Evolutionary conservation across 495 filamentous ascomycete genomes (phyloP).

Genomic region (Niebla homalea): DNA sequence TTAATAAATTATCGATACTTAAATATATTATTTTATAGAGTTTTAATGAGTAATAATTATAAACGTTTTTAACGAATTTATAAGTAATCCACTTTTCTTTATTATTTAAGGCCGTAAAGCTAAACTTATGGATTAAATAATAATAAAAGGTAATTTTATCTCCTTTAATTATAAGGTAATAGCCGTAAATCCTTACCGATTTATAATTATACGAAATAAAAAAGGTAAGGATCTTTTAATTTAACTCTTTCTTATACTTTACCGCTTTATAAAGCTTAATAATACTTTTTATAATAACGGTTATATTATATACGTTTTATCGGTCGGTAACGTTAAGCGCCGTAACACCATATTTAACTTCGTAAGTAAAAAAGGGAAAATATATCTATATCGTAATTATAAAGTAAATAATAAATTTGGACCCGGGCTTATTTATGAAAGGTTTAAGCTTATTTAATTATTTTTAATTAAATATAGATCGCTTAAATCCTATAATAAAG

Average conservation of each 20-base stretch:
- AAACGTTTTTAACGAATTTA: conserved; percentile 24
- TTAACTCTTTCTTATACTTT: conserved; percentile 23
- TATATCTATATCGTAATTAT: conserved; percentile 28
- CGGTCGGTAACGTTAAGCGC: conserved; percentile 26
- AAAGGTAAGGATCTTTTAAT: conserved; percentile 30
- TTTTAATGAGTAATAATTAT: conserved; percentile 26
- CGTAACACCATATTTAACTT: conserved; percentile 24
- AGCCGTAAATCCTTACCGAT: conserved; percentile 25
- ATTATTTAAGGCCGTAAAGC: conserved; percentile 17
- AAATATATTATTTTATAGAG: conserved; percentile 21
- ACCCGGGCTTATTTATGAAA: conserved; percentile 21
- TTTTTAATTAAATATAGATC: conserved; percentile 25
- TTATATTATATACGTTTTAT: conserved; percentile 29
- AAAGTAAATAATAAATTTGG: conserved; percentile 17
- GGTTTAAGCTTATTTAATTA: conserved; percentile 26
- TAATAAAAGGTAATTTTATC: conserved; percentile 22
- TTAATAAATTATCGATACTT: conserved; percentile 25
- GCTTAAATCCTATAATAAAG: conserved; percentile 21
- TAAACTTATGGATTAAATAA: conserved; percentile 9
- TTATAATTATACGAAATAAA: conserved; percentile 30
- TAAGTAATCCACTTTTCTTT: conserved; percentile 26
- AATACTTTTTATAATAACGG: conserved; percentile 24
- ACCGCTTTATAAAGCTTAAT: conserved; percentile 24
- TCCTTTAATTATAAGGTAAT: conserved; percentile 22
- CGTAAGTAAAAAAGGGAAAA: conserved; percentile 29